Percentiles rank a stretch among this genome's conserved stretches.
Conservation (phyloP, 1,284 basidiomycete genomes). For the Amylostereum areolatum region DNA sequence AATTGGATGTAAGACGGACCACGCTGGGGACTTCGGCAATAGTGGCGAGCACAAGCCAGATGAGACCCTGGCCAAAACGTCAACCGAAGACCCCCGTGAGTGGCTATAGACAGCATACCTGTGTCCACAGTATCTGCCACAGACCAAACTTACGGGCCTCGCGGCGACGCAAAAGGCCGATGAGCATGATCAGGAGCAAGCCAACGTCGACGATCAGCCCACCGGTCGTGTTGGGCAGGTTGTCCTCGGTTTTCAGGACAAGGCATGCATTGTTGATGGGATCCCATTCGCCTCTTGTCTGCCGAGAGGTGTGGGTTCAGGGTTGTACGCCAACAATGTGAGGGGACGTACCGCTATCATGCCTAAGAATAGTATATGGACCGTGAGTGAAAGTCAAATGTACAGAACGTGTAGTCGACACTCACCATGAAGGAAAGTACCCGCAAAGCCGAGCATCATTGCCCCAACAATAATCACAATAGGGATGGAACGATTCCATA, state of each 20-base stretch:
- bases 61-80: background rate
- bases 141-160: background rate
- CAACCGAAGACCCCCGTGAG: background rate
- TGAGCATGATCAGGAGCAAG: background rate
- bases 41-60: background rate
- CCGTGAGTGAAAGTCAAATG: too few relatives aligned
- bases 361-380: too few relatives aligned
- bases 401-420: too few relatives aligned
- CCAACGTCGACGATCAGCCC: background rate
- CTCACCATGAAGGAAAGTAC: too few relatives aligned
- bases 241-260: background rate
- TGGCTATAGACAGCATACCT: background rate
- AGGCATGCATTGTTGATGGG: background rate
- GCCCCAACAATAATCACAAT: background rate
- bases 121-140: background rate
- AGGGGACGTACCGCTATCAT: background rate
- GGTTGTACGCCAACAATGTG: background rate
- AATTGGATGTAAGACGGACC: background rate
- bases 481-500: background rate
- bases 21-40: background rate
- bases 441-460: background rate
- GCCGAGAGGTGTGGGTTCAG: background rate
- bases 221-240: background rate
- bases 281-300: background rate
- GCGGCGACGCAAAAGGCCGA: background rate